phyloP scores from a whole-genome alignment of 345 rosid species.

The Eucalyptus virginea region DNA sequence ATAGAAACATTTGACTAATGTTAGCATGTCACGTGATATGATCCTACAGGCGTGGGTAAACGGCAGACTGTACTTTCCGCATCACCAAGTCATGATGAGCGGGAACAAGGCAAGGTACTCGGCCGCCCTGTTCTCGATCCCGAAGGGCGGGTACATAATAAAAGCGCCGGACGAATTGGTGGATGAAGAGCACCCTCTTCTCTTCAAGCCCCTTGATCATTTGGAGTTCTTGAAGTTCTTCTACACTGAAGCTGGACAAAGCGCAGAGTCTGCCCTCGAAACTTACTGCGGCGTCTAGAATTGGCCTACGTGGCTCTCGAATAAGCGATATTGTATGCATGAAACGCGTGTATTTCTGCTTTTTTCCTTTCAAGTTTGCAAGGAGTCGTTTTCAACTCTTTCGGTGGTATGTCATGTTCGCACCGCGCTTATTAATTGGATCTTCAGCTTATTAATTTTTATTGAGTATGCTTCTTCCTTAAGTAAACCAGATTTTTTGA shows the following conservation, averaged over 20 bases:
- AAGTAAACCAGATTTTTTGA: neutral
- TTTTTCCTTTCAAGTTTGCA: neutral
- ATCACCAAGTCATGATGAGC: conserved; percentile 57
- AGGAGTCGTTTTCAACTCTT: neutral
- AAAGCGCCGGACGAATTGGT: conserved; percentile 38
- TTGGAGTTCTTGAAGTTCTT: conserved; percentile 24
- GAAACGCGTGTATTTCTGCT: neutral
- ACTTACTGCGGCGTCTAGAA: conserved; percentile 25
- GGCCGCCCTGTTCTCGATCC: conserved; percentile 36
- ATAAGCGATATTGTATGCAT: neutral
- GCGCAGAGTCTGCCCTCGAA: conserved; percentile 17
- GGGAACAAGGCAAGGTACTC: conserved; percentile 47
- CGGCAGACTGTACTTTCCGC: conserved; percentile 39
- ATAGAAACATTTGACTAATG: too few relatives aligned
- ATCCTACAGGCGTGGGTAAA: conserved; percentile 44
- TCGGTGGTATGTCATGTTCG: neutral
- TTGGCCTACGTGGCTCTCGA: neutral
- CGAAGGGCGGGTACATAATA: conserved; percentile 22
- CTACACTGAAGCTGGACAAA: conserved; percentile 24
- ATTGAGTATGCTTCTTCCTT: neutral
- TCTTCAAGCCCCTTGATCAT: conserved; percentile 52
- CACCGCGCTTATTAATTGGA: neutral
- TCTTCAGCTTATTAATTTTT: neutral
- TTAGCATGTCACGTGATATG: neutral
- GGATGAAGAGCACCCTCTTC: conserved; percentile 35